Base-by-base conservation (phyloP, 1,139 yeast species). In the Suhomyces chickasaworum region DNA sequence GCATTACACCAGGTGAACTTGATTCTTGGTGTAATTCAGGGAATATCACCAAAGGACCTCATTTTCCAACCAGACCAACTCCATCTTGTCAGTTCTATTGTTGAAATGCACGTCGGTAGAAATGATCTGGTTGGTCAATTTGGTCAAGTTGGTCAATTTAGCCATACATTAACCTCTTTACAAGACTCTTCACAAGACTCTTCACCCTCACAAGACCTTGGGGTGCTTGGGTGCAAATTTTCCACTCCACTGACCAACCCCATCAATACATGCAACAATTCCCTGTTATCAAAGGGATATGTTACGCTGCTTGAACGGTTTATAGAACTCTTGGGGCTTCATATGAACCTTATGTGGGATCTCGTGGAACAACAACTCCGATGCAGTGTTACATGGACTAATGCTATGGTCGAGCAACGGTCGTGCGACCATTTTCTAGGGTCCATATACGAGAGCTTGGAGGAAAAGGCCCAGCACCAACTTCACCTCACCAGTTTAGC, bases 391-490 rank as follows among this genome's bases (percentile, higher is more conserved):
- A 9, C 42, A n/a, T 63, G 67, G 68, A 39, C 52, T 12, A 22
- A 38, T 2, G 43, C 59, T 2, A 44, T 61, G 39, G 38, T 20
- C 13, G 51, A 47, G n/a, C 53, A 50, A 7, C 49, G 47, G 9
- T n/a, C 37, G 4, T 7, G 33, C 37, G 33, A 32, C 15, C 35
- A 35, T 9, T 52, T 52, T 25, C 53, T 59, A 39, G 53, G 49
- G 12, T 53, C 59, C 15, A 55, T 60, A 45, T 60, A 58, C 45
- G 52, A 55, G 15, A 47, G 57, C 37, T 63, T 53, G 49, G 41
- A 46, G 9, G 56, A 53, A 8, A 63, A 60, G 42, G 50, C 55
- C 46, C 41, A 39, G 25, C 23, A 21, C 8, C 59, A 57, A 17
- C 15, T 27, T 20, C 27, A 29, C 20, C 20, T 13, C 35, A 33